phyloP scores from a whole-genome alignment of 306 rosid species.

The Quercus wislizeni region DNA sequence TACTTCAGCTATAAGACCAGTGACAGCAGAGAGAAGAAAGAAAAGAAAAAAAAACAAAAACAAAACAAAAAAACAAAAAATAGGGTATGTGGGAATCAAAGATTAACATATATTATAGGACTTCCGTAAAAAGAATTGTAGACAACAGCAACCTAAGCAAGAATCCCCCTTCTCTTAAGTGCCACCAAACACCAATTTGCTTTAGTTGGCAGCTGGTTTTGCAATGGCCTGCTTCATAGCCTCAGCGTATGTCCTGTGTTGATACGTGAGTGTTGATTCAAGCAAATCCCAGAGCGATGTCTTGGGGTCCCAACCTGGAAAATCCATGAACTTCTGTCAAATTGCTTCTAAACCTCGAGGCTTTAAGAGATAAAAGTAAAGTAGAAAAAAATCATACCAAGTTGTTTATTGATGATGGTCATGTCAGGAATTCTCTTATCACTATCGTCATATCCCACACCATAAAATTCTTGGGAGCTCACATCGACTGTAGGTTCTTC shows the following conservation, averaged over 20 bases:
- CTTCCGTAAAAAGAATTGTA: slow-evolving; percentile 23
- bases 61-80: slow-evolving; percentile 7
- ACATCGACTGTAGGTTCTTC: slow-evolving; percentile 70
- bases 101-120: slow-evolving; percentile 25
- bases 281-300: slow-evolving; percentile 92
- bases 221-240: slow-evolving; percentile 68
- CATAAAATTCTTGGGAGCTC: slow-evolving; percentile 87
- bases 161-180: slow-evolving; percentile 14
- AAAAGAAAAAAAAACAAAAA: background rate
- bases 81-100: slow-evolving; percentile 35
- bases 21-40: slow-evolving; percentile 8
- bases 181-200: slow-evolving; percentile 11
- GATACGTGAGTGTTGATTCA: slow-evolving; percentile 91
- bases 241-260: slow-evolving; percentile 88
- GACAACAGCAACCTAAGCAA: slow-evolving; percentile 31
- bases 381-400: slow-evolving; percentile 46
- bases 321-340: slow-evolving; percentile 5
- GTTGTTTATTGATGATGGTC: slow-evolving; percentile 87
- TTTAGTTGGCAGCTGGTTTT: slow-evolving; percentile 63
- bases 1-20: slow-evolving; percentile 31
- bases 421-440: slow-evolving; percentile 96
- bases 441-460: slow-evolving; percentile 89
- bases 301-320: slow-evolving; percentile 83
- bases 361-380: background rate
- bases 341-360: slow-evolving; percentile 7